Evolutionary conservation across 1,139 yeast species (phyloP).

Genomic region (Nakaseomyces nivariensis): DNA sequence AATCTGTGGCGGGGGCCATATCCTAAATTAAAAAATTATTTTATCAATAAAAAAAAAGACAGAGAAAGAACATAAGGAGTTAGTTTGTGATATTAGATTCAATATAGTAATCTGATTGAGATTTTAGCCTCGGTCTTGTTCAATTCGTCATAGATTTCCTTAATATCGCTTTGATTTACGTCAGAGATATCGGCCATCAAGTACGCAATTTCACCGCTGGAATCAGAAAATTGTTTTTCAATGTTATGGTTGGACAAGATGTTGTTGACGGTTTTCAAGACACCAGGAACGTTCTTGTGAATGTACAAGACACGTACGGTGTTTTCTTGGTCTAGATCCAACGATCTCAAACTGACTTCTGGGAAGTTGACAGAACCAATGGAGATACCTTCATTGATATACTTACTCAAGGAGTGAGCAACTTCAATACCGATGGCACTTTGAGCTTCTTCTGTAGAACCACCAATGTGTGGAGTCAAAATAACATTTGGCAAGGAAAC

Average conservation of each 20-base stretch:
- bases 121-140: conserved; percentile 88
- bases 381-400: conserved; percentile 94
- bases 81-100: neutral
- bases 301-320: conserved; percentile 90
- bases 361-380: conserved; percentile 98
- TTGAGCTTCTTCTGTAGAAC: conserved; percentile 98
- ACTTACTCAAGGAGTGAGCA: conserved; percentile 72
- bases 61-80: neutral
- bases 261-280: conserved; percentile 91
- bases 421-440: conserved; percentile 96
- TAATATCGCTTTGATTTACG: conserved; percentile 74
- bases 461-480: conserved; percentile 96
- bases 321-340: conserved; percentile 79
- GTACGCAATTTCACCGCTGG: conserved; percentile 92
- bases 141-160: conserved; percentile 72
- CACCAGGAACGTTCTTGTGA: conserved; percentile 99
- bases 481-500: conserved; percentile 78
- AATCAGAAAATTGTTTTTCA: conserved; percentile 95
- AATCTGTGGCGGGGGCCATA: too few relatives aligned
- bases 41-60: neutral
- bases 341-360: conserved; percentile 84
- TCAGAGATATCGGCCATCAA: conserved; percentile 95
- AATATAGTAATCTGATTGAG: conserved; percentile 83
- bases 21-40: too few relatives aligned
- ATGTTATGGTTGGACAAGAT: conserved; percentile 90